phyloP scores from a whole-genome alignment of 345 rosid species.

The Aegle marmelos region DNA sequence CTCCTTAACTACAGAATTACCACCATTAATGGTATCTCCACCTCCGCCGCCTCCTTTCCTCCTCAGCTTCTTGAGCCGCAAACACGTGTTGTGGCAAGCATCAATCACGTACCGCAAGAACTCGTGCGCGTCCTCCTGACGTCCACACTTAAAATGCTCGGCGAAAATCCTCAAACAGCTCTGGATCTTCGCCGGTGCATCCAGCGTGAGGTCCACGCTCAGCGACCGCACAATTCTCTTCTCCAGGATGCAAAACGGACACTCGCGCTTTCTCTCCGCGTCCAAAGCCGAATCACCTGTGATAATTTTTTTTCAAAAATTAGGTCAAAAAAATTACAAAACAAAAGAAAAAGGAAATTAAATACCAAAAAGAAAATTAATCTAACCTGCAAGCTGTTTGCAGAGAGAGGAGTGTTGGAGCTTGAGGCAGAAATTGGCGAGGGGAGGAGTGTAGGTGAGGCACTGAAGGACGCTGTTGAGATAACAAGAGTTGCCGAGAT shows the following conservation, averaged over 20 bases:
- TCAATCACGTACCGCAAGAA: conserved; percentile 88
- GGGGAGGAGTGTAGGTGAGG: conserved; percentile 97
- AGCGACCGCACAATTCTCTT: conserved; percentile 75
- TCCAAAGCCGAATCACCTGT: conserved; percentile 61
- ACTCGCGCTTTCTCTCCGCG: conserved; percentile 64
- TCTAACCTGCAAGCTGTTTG: conserved; percentile 9
- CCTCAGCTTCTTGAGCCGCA: conserved; percentile 77
- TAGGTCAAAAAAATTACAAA: neutral
- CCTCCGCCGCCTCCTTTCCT: conserved; percentile 27
- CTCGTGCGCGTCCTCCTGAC: conserved; percentile 98
- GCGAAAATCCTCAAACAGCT: conserved; percentile 65
- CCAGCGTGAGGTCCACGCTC: conserved; percentile 50
- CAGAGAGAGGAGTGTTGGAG: conserved; percentile 82
- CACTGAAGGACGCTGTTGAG: conserved; percentile 94
- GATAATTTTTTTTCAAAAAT: neutral
- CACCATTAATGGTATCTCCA: conserved; percentile 32
- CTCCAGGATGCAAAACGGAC: conserved; percentile 90
- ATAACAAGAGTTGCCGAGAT: conserved; percentile 97
- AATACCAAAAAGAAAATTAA: neutral
- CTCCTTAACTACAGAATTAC: conserved; percentile 68
- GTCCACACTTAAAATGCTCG: conserved; percentile 70
- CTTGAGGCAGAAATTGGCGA: conserved; percentile 92
- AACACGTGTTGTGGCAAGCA: conserved; percentile 88
- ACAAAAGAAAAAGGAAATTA: neutral
- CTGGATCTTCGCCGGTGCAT: conserved; percentile 67